phyloP scores from a whole-genome alignment of 441 rosid genomes.

The Adansonia grandidieri region DNA sequence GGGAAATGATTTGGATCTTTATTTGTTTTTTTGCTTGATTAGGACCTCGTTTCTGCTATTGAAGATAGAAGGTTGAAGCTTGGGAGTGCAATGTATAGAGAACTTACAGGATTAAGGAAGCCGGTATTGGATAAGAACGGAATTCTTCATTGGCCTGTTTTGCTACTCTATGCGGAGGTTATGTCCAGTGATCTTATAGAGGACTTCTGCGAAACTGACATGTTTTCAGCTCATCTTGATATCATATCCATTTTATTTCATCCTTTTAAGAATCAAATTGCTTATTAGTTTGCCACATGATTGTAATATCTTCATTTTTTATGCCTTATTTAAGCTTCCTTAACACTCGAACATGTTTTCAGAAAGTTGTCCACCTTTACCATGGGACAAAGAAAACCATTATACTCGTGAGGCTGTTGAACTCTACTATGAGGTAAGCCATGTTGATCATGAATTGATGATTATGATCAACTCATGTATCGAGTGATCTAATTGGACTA shows the following conservation, averaged over 20 bases:
- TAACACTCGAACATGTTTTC: constrained; percentile 78
- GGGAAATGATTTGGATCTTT: background rate
- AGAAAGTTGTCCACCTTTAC: constrained; percentile 70
- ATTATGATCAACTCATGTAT: background rate
- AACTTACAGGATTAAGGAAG: constrained; percentile 78
- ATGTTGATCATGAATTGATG: background rate
- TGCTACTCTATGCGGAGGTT: constrained; percentile 87
- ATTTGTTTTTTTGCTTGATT: constrained; percentile 24
- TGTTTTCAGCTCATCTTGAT: constrained; percentile 82
- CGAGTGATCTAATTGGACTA: background rate
- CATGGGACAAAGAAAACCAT: constrained; percentile 73
- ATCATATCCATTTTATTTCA: constrained; percentile 64
- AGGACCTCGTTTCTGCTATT: constrained; percentile 71
- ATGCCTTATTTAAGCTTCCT: constrained; percentile 44
- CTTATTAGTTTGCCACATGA: constrained; percentile 5
- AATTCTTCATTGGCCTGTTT: constrained; percentile 89
- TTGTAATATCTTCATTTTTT: constrained; percentile 11
- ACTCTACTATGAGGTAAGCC: constrained; percentile 79
- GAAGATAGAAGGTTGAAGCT: constrained; percentile 75
- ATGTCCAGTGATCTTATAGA: constrained; percentile 94
- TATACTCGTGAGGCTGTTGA: constrained; percentile 77
- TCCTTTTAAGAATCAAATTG: background rate
- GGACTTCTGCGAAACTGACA: constrained; percentile 85
- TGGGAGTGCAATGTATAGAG: constrained; percentile 72
- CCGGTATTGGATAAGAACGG: constrained; percentile 70